Base-by-base conservation (phyloP, 2,329 filamentous ascomycete genomes). In the Onygena corvina region DNA sequence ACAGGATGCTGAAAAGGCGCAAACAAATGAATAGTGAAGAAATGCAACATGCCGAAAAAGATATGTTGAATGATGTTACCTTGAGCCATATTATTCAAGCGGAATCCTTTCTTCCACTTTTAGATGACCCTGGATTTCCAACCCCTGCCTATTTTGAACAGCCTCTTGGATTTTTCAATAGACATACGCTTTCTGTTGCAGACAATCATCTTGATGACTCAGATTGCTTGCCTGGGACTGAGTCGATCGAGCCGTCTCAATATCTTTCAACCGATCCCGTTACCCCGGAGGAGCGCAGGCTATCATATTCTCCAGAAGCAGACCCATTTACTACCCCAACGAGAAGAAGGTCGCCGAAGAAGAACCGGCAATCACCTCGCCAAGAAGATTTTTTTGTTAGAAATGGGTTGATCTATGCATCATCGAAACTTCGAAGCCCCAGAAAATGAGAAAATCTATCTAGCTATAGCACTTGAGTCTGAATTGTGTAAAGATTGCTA, bases 1-100 rank as follows among this genome's bases (percentile, higher is more conserved):
- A 95, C 62, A 77, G 83, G 12, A 90, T 96, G 59, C 71, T 93
- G 3, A 74, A 82, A 51, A 77, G 86, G 3, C 75, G 84, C 38
- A 76, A 79, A 55, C 73, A 80, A 29, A 90, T 94, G 85, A 85
- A 83, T 0, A 79, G 79, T 27, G 67, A 51, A 60, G 70, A 73
- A 53, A 66, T 80, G 53, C 75, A 78, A 40, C 64, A 66, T 44
- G 72, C 76, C 16, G 76, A 76, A 23, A 79, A 75, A 50, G 71
- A 72, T 50, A 61, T 80, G 8, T 69, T 81, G 11, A 77, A 81
- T 47, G 79, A 82, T 55, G 68, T 63, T 1, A 72, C 71, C 1
- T 79, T 83, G 63, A 71, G 68, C 23, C 66, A 72, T 3, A 79
- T 82, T 50, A 79, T 83, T 3, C 71, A 78, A 53, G 70, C 72